These are phyloP conservation scores for Coemansia sp. DNA, from an alignment of 371 early-diverging fungal genomes.

Conservation along the genomic window DNA sequence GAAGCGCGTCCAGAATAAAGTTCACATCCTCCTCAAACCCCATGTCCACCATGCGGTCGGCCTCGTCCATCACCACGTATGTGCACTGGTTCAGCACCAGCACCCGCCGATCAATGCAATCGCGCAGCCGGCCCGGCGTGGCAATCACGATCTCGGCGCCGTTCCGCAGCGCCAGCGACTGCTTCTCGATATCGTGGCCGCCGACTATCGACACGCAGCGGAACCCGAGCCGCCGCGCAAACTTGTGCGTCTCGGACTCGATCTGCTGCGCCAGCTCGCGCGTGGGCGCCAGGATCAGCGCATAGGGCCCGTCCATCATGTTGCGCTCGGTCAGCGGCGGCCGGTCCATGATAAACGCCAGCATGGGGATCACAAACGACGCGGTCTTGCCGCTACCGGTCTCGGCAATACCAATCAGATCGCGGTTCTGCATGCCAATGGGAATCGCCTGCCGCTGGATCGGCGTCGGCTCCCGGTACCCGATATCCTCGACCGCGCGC, in stretches of 20 bases:
- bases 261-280: slow-evolving; percentile 97
- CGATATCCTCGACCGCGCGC: slow-evolving; percentile 69
- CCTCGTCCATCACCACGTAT: slow-evolving; percentile 97
- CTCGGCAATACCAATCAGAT: slow-evolving; percentile 97
- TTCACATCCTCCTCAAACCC: slow-evolving; percentile 96
- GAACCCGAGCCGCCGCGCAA: slow-evolving; percentile 76
- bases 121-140: slow-evolving; percentile 95
- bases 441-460: slow-evolving; percentile 99
- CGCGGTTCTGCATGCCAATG: slow-evolving; percentile 86
- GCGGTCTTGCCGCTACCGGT: slow-evolving; percentile 99
- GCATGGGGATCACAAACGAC: slow-evolving; percentile 94
- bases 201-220: slow-evolving; percentile 91
- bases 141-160: slow-evolving; percentile 93
- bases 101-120: slow-evolving; percentile 81
- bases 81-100: slow-evolving; percentile 82
- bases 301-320: slow-evolving; percentile 85
- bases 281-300: slow-evolving; percentile 93
- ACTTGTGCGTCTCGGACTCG: slow-evolving; percentile 85
- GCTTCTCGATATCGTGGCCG: slow-evolving; percentile 87
- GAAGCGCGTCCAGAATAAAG: slow-evolving; percentile 90
- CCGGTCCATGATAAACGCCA: slow-evolving; percentile 79
- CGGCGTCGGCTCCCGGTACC: slow-evolving; percentile 95
- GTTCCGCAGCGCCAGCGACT: slow-evolving; percentile 77
- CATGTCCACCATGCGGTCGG: slow-evolving; percentile 98
- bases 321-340: slow-evolving; percentile 74